phyloP scores from a whole-genome alignment of 2,329 filamentous ascomycete species.

The Chaetomium sp. region DNA sequence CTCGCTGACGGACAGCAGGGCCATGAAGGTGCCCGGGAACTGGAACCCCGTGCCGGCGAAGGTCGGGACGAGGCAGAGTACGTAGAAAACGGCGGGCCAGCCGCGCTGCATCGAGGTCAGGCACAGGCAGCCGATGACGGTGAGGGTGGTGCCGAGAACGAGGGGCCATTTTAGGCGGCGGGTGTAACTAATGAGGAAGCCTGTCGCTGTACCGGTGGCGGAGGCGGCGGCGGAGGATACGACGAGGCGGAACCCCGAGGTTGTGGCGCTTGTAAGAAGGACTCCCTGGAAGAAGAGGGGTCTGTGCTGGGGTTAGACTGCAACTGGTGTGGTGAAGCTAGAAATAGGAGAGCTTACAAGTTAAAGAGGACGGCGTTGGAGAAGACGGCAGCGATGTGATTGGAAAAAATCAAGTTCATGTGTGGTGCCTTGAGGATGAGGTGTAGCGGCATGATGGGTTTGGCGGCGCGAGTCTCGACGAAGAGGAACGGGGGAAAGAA shows the following conservation, averaged over 20 bases:
- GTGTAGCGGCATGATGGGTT: conserved; percentile 63
- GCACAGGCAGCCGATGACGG: conserved; percentile 54
- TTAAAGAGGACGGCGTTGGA: conserved; percentile 62
- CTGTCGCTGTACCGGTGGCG: conserved; percentile 57
- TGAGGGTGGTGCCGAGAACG: conserved; percentile 50
- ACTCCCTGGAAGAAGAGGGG: conserved; percentile 79
- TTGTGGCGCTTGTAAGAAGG: conserved; percentile 67
- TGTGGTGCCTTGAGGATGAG: conserved; percentile 54
- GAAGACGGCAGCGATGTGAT: conserved; percentile 55
- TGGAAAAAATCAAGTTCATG: conserved; percentile 60
- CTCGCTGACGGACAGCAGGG: conserved; percentile 60
- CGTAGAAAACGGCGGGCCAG: conserved; percentile 56
- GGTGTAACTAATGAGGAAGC: conserved; percentile 63
- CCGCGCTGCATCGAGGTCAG: conserved; percentile 54
- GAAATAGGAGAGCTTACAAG: conserved; percentile 39
- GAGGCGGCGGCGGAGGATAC: conserved; percentile 62
- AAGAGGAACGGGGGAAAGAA: conserved; percentile 55
- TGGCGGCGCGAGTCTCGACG: conserved; percentile 52
- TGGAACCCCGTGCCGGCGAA: conserved; percentile 64
- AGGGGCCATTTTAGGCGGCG: conserved; percentile 63
- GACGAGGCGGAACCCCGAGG: conserved; percentile 72
- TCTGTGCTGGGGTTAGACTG: background rate
- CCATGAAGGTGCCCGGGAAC: conserved; percentile 66
- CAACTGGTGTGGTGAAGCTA: background rate
- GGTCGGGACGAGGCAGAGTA: conserved; percentile 58